Evolutionary conservation across 495 filamentous ascomycete species (phyloP).

Genomic region (Aspergillus biplanus): DNA sequence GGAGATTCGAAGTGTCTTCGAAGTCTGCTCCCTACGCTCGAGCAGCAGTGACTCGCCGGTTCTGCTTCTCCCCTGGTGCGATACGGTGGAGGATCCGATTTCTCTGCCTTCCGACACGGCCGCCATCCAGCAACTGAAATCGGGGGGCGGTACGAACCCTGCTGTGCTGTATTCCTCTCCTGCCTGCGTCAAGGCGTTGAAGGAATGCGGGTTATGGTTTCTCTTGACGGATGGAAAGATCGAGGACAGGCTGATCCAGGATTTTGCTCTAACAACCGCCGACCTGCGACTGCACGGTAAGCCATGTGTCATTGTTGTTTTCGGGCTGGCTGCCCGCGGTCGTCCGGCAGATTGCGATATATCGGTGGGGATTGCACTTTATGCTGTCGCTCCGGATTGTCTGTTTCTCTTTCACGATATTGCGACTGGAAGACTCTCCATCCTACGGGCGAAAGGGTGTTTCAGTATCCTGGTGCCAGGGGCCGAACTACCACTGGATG

Average conservation of each 20-base stretch:
- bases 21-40: constrained; percentile 1
- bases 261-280: constrained; percentile 1
- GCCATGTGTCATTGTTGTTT: constrained; percentile 3
- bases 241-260: constrained; percentile 2
- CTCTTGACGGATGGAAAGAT: constrained; percentile 7
- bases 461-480: not conserved
- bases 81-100: constrained; percentile 1
- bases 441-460: constrained; percentile 7
- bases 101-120: not conserved
- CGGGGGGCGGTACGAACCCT: not conserved
- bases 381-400: constrained; percentile 8
- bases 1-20: not conserved
- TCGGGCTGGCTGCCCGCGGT: not conserved
- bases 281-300: constrained; percentile 3
- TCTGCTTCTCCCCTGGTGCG: not conserved
- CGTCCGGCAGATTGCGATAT: constrained; percentile 3
- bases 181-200: not conserved
- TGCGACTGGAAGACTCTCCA: not conserved
- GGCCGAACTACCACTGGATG: not conserved
- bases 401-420: constrained; percentile 11
- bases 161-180: not conserved
- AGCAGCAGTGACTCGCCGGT: not conserved
- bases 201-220: constrained; percentile 1
- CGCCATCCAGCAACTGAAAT: not conserved
- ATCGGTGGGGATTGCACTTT: constrained; percentile 2